Conservation (phyloP, 805 yeast species). For the Candida insectorum region DNA sequence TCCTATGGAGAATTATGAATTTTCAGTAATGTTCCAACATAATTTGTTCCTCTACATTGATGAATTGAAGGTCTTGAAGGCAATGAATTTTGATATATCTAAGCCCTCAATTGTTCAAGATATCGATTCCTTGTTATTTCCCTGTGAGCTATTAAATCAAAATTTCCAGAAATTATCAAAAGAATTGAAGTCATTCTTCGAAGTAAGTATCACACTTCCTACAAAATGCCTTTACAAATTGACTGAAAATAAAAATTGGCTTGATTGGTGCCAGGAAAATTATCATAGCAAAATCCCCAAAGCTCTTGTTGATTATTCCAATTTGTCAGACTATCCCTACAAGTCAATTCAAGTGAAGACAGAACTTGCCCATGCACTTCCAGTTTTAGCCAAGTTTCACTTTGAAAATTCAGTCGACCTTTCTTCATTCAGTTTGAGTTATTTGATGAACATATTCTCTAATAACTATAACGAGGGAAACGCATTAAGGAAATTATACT, state of each 20-base stretch:
- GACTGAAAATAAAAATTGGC: constrained; percentile 10
- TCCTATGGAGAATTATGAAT: constrained; percentile 17
- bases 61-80: constrained; percentile 13
- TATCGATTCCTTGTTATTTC: constrained; percentile 2
- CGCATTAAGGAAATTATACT: constrained; percentile 1
- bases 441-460: constrained; percentile 6
- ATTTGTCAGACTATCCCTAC: constrained; percentile 10
- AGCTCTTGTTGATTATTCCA: constrained; percentile 11
- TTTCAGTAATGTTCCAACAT: constrained; percentile 15
- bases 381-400: constrained; percentile 8
- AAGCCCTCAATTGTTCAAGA: neutral
- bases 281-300: constrained; percentile 4
- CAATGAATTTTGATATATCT: constrained; percentile 7
- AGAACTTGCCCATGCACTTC: constrained; percentile 9
- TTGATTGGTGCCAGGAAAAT: constrained; percentile 13
- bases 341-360: constrained; percentile 7
- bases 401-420: constrained; percentile 5
- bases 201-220: neutral
- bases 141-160: constrained; percentile 1
- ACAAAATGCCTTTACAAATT: constrained; percentile 8
- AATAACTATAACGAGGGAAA: constrained; percentile 5
- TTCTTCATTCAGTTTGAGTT: constrained; percentile 9
- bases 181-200: constrained; percentile 1
- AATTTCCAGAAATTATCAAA: neutral
- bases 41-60: constrained; percentile 16